Evolutionary conservation across 495 filamentous ascomycete species (phyloP).

Genomic region (Gamarada debralockiae): DNA sequence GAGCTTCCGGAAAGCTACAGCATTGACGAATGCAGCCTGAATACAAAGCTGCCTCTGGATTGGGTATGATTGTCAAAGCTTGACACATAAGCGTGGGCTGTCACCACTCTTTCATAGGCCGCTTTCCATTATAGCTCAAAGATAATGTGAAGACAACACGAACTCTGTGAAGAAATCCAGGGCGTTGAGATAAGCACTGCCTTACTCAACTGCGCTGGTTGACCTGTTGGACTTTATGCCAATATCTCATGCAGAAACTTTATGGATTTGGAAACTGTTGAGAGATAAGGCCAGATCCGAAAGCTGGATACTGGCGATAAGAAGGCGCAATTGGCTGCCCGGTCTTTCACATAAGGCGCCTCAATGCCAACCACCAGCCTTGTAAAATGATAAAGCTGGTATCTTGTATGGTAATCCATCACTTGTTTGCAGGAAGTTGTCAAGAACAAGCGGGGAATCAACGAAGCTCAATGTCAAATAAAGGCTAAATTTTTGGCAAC

Average conservation of each 20-base stretch:
- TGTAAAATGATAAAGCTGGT: too few species aligned
- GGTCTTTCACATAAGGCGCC: too few species aligned
- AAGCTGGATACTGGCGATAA: too few species aligned
- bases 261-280: neutral
- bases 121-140: neutral
- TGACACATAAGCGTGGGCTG: neutral
- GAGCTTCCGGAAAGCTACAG: neutral
- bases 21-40: neutral
- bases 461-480: too few species aligned
- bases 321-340: too few species aligned
- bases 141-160: neutral
- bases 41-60: neutral
- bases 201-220: neutral
- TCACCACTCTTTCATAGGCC: conserved; percentile 4
- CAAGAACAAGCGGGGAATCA: too few species aligned
- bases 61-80: neutral
- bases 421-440: too few species aligned
- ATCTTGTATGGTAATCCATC: too few species aligned
- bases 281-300: conserved; percentile 4
- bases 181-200: conserved; percentile 6
- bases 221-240: neutral
- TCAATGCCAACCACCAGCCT: too few species aligned
- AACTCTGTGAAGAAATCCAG: neutral
- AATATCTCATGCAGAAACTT: neutral
- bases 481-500: too few species aligned